Evolutionary conservation across 2,329 filamentous ascomycete genomes (phyloP).

Genomic region (Tolypocladium ovalisporum): DNA sequence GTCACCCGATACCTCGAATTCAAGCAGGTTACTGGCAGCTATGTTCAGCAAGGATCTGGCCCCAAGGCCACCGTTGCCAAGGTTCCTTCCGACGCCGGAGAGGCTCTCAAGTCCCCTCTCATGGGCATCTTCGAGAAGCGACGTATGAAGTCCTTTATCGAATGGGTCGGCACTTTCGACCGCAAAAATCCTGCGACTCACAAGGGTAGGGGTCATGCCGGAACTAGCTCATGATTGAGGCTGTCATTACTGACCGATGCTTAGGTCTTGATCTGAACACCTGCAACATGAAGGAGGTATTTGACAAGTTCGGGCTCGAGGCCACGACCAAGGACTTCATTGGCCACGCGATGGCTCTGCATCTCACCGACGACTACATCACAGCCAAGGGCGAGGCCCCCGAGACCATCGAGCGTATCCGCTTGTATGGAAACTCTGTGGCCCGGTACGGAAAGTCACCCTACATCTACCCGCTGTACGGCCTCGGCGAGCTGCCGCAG

Average conservation of each 20-base stretch:
- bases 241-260: conserved; percentile 6
- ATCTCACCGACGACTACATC: conserved; percentile 83
- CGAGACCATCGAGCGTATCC: conserved; percentile 83
- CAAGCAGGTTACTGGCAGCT: conserved; percentile 91
- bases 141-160: conserved; percentile 89
- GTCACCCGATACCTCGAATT: conserved; percentile 84
- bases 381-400: conserved; percentile 60
- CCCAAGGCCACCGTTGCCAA: conserved; percentile 87
- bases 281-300: conserved; percentile 95
- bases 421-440: conserved; percentile 95
- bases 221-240: no score
- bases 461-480: conserved; percentile 98
- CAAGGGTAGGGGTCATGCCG: conserved; percentile 57
- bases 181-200: conserved; percentile 72
- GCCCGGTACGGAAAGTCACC: conserved; percentile 96
- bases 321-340: conserved; percentile 85
- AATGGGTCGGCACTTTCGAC: conserved; percentile 87
- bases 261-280: conserved; percentile 67
- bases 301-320: conserved; percentile 95
- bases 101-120: conserved; percentile 83
- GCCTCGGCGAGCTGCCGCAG: conserved; percentile 91
- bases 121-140: conserved; percentile 99
- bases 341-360: conserved; percentile 96
- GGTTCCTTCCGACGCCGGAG: conserved; percentile 84
- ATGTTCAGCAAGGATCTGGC: conserved; percentile 80